Evolutionary conservation across 306 rosid genomes (phyloP).

Genomic region (Rosa persica): DNA sequence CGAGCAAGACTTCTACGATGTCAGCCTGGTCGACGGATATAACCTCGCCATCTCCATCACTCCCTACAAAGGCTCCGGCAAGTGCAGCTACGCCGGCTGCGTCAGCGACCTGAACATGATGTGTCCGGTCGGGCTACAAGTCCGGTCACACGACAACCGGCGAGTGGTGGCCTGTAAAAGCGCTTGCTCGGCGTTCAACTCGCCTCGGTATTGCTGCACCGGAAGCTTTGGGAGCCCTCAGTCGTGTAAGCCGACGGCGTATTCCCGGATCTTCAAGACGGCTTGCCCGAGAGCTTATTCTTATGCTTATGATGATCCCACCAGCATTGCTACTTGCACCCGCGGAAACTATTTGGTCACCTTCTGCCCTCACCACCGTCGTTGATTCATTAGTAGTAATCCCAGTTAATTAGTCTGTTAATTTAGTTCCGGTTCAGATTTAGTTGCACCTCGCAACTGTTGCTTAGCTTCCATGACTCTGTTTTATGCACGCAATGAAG

Average conservation of each 20-base stretch:
- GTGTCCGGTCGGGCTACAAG: slow-evolving; percentile 92
- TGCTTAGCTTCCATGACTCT: neutral
- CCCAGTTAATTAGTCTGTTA: neutral
- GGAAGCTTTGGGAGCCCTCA: slow-evolving; percentile 79
- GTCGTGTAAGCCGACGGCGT: slow-evolving; percentile 84
- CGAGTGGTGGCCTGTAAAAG: slow-evolving; percentile 84
- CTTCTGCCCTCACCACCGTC: slow-evolving; percentile 69
- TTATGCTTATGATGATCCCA: slow-evolving; percentile 95
- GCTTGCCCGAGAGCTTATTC: slow-evolving; percentile 93
- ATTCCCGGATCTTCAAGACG: slow-evolving; percentile 75
- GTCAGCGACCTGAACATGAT: slow-evolving; percentile 80
- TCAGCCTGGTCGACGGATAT: slow-evolving; percentile 90
- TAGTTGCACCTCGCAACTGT: slow-evolving; percentile 1
- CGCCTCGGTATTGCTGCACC: slow-evolving; percentile 83
- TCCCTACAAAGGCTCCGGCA: slow-evolving; percentile 71
- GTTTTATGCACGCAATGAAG: neutral
- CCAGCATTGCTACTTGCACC: slow-evolving; percentile 85
- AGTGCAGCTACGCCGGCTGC: slow-evolving; percentile 85
- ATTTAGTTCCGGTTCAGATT: neutral
- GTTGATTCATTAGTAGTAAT: slow-evolving; percentile 10
- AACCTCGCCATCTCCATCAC: slow-evolving; percentile 75
- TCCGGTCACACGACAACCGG: slow-evolving; percentile 53
- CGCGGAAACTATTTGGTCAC: slow-evolving; percentile 69
- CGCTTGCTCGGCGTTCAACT: slow-evolving; percentile 84
- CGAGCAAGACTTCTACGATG: slow-evolving; percentile 91